Conservation (phyloP, 73 alveolate species). For the Paramecium primaurelia region DNA sequence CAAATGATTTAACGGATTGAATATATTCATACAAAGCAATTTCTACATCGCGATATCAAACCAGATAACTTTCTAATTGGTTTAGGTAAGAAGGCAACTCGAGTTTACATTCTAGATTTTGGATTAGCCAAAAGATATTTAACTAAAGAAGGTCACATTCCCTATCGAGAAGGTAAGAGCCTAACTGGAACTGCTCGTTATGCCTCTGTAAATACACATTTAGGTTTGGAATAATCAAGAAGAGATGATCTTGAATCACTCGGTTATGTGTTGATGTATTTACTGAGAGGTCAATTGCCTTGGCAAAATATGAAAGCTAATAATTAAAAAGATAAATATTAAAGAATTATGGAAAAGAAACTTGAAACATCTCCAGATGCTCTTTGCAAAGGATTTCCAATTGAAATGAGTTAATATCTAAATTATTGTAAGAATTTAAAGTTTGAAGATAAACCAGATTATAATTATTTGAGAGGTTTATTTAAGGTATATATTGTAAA, state of each 20-base stretch:
- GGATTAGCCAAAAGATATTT: conserved; percentile 91
- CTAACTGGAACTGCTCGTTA: conserved; percentile 95
- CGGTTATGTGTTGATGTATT: conserved; percentile 82
- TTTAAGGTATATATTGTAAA: conserved; percentile 25
- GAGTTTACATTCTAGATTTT: conserved; percentile 86
- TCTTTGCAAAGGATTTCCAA: conserved; percentile 77
- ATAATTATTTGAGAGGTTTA: conserved; percentile 51
- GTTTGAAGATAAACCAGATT: conserved; percentile 86
- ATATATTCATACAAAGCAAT: conserved; percentile 68
- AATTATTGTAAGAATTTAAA: conserved; percentile 66
- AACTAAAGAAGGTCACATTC: conserved; percentile 90
- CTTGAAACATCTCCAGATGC: conserved; percentile 73
- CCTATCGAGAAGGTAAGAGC: conserved; percentile 89
- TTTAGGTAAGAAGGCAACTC: conserved; percentile 54
- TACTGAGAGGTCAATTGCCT: conserved; percentile 82
- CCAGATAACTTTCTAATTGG: conserved; percentile 88
- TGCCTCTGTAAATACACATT: conserved; percentile 70
- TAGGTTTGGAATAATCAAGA: conserved; percentile 76
- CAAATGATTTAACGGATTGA: conserved; percentile 60
- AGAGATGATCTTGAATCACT: conserved; percentile 88
- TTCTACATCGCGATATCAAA: conserved; percentile 85
- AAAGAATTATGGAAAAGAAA: conserved; percentile 78
- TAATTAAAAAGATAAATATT: conserved; percentile 77
- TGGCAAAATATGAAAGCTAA: conserved; percentile 82
- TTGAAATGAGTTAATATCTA: conserved; percentile 71